A percentile compares a stretch with the other conserved stretches of the same genome.
phyloP scores from a whole-genome alignment of 2,329 filamentous ascomycete species.

The Fusarium sp. region DNA sequence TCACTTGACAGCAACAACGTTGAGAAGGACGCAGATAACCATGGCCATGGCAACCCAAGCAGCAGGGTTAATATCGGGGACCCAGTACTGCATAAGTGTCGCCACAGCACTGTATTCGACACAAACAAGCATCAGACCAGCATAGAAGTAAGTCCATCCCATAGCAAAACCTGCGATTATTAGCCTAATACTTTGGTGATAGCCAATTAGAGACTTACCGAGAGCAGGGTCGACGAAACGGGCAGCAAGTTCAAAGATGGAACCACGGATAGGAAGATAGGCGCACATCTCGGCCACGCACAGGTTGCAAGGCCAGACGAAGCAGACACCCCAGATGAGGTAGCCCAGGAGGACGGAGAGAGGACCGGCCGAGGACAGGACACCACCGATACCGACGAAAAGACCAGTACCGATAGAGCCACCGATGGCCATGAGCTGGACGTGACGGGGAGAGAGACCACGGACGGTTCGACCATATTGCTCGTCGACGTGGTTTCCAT shows the following conservation, averaged over 20 bases:
- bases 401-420: conserved; percentile 61
- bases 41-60: conserved; percentile 64
- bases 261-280: conserved; percentile 65
- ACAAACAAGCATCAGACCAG: conserved; percentile 59
- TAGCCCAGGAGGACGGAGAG: conserved; percentile 60
- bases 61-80: conserved; percentile 56
- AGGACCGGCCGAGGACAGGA: conserved; percentile 56
- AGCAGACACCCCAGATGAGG: conserved; percentile 58
- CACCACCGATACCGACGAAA: conserved; percentile 59
- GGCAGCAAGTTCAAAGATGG: conserved; percentile 66
- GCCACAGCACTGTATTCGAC: conserved; percentile 59
- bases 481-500: conserved; percentile 40
- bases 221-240: conserved; percentile 69
- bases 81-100: conserved; percentile 60
- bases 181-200: neutral
- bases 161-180: conserved; percentile 59
- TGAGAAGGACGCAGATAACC: conserved; percentile 59
- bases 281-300: conserved; percentile 69
- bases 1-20: conserved; percentile 59
- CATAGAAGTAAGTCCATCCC: conserved; percentile 65
- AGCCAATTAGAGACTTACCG: conserved; percentile 41
- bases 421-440: conserved; percentile 63
- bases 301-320: conserved; percentile 59
- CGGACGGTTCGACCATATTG: conserved; percentile 51
- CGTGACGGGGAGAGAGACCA: conserved; percentile 55